Evolutionary conservation across 2,329 filamentous ascomycete species (phyloP), one percentile per base, ranked within the genome.

Genomic region (Colletotrichum liaoningense): DNA sequence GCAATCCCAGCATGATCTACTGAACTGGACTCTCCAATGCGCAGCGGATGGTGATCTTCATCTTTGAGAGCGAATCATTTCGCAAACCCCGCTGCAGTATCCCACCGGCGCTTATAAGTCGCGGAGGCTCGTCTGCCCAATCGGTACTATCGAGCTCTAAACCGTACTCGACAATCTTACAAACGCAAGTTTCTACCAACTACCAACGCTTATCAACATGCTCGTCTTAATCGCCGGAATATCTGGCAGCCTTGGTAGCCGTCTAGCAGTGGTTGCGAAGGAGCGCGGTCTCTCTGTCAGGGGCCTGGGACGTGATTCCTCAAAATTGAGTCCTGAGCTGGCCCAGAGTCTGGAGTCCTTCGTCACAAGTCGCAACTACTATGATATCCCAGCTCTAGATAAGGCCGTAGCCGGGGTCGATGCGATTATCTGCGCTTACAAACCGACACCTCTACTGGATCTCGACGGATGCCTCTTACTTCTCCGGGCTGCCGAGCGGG

Each of bases 221-320:
- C 77, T 84, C 33, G 77, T 84, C 22, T 79, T 83, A 24, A 80
- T 84, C 62, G 80, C 79, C 12, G 82, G 82, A 35, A 79, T 81
- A 19, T 82, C 81, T 1, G 82, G 83, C 65, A 80, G 79, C 19
- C 63, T 83, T 7, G 83, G 83, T 73, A 78, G 79, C 49, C 77
- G 77, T 38, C 68, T 82, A 28, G 77, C 79, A 30, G 57, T 55
- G 2, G 75, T 72, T 16, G 77, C 78, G 19, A 66, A 81, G 7
- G 63, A 75, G 1, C 77, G 76, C 22, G 81, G 80, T 16, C 80
- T 83, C 42, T 75, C 76, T 35, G 79, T 84, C n/a, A 79, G 83
- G 5, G 83, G 78, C 5, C 77, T 84, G 1, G 79, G 78, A 2
- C 79, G 81, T 22, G 79, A 74, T 66, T 77, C 81, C 9, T 69